These are phyloP conservation scores for Ophiostoma ips DNA, from an alignment of 2,329 filamentous ascomycete genomes.

Conservation along the genomic window DNA sequence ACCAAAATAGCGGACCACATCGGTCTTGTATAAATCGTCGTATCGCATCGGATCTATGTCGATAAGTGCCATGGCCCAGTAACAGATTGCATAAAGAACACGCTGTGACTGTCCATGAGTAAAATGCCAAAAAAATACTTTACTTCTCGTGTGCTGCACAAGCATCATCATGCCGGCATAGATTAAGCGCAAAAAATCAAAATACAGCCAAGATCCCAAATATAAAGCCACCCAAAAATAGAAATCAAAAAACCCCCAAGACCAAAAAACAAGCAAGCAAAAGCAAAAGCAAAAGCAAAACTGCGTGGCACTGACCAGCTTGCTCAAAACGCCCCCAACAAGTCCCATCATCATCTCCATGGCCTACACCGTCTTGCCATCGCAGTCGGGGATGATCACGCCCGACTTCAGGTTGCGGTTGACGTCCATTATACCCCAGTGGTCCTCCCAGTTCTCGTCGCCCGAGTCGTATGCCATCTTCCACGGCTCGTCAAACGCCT, in stretches of 20 bases:
- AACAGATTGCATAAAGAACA: too few relatives aligned
- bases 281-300: background rate
- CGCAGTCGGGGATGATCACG: slow-evolving; percentile 76
- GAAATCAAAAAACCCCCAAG: background rate
- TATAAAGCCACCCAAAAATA: background rate
- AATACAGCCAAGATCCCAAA: too few relatives aligned
- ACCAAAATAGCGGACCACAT: background rate
- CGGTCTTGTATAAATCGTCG: background rate
- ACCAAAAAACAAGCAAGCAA: background rate
- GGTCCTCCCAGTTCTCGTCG: slow-evolving; percentile 75
- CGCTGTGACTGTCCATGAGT: too few relatives aligned
- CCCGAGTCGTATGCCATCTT: slow-evolving; percentile 60
- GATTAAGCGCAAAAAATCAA: too few relatives aligned
- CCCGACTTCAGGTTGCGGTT: slow-evolving; percentile 73
- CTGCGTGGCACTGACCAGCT: background rate
- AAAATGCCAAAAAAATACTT: too few relatives aligned
- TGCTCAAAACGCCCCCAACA: background rate
- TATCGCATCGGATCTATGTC: too few relatives aligned
- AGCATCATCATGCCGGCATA: too few relatives aligned
- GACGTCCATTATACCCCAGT: slow-evolving; percentile 86
- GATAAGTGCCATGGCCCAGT: too few relatives aligned
- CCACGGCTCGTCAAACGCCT: slow-evolving; percentile 95
- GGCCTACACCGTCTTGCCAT: slow-evolving; percentile 50
- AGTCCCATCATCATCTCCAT: background rate
- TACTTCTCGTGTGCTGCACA: too few relatives aligned